Evolutionary conservation across 108 stramenopile species (phyloP).

Genomic region (Aurantiochytrium sp.): DNA sequence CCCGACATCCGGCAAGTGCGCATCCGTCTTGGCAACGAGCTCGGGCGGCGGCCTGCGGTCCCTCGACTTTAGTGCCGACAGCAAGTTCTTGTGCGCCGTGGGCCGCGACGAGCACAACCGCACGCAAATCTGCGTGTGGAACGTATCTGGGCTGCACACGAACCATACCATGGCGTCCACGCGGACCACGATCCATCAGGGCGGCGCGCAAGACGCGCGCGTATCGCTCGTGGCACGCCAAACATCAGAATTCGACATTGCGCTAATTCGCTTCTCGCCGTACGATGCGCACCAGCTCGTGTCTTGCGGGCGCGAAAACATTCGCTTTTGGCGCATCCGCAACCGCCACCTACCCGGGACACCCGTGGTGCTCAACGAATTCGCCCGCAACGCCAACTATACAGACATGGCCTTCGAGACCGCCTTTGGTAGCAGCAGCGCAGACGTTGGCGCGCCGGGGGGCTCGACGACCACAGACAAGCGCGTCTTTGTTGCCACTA

Average conservation of each 20-base stretch:
- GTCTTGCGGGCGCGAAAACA: slow-evolving; percentile 62
- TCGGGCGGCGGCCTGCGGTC: background rate
- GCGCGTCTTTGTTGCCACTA: slow-evolving; percentile 36
- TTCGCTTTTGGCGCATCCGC: slow-evolving; percentile 62
- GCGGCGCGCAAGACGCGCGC: background rate
- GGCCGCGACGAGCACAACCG: slow-evolving; percentile 12
- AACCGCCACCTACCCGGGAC: slow-evolving; percentile 55
- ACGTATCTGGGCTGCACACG: background rate
- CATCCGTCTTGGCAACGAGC: background rate
- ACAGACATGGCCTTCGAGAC: slow-evolving; percentile 57
- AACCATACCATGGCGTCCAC: background rate
- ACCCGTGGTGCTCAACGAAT: slow-evolving; percentile 55
- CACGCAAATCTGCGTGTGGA: slow-evolving; percentile 10
- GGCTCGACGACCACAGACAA: background rate
- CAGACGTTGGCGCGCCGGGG: background rate
- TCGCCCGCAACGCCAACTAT: slow-evolving; percentile 49
- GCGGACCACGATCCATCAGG: background rate
- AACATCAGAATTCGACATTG: slow-evolving; percentile 39
- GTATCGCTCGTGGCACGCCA: slow-evolving; percentile 20
- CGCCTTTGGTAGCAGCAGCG: background rate
- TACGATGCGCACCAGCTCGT: slow-evolving; percentile 43
- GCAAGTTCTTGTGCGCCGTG: background rate
- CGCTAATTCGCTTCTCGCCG: slow-evolving; percentile 22
- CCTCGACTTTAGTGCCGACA: slow-evolving; percentile 1
- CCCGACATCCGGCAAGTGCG: background rate